phyloP scores from a whole-genome alignment of 2,329 filamentous ascomycete genomes.

The Neoarthrinium moseri region DNA sequence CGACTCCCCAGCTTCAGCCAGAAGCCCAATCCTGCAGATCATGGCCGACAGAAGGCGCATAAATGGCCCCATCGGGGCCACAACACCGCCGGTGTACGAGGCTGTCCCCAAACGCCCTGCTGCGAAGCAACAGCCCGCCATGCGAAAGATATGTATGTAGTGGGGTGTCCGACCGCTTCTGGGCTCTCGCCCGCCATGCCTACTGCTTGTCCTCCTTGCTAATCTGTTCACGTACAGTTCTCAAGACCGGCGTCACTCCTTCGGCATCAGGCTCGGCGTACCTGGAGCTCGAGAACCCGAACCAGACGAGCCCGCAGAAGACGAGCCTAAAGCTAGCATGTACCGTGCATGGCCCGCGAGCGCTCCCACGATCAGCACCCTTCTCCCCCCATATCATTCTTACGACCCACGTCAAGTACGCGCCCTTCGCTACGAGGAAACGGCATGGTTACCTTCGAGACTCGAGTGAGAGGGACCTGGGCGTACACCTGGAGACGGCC shows the following conservation, averaged over 20 bases:
- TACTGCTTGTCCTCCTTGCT: not conserved
- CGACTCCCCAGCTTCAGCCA: too few relatives aligned
- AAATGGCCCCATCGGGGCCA: constrained; percentile 81
- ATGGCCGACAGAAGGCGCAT: constrained; percentile 88
- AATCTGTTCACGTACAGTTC: too few relatives aligned
- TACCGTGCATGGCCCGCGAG: constrained; percentile 89
- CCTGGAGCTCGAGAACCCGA: constrained; percentile 61
- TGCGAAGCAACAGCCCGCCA: constrained; percentile 62
- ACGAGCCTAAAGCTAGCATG: constrained; percentile 87
- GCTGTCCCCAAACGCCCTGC: constrained; percentile 36
- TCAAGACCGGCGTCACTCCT: constrained; percentile 89
- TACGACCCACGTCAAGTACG: constrained; percentile 93
- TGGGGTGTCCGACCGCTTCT: not conserved
- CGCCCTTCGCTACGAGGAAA: constrained; percentile 84
- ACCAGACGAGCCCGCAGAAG: constrained; percentile 40
- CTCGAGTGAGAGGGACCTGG: constrained; percentile 81
- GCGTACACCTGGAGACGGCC: constrained; percentile 87
- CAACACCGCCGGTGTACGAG: constrained; percentile 71
- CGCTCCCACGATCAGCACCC: constrained; percentile 82
- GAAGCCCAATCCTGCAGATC: too few relatives aligned
- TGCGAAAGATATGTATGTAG: constrained; percentile 81
- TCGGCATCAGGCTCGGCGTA: constrained; percentile 94
- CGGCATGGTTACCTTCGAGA: constrained; percentile 86
- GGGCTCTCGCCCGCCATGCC: not conserved
- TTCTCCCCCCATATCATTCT: constrained; percentile 93